Evolutionary conservation across 148 eudicot species (phyloP).

Genomic region (Rhododendron ferrugineum): DNA sequence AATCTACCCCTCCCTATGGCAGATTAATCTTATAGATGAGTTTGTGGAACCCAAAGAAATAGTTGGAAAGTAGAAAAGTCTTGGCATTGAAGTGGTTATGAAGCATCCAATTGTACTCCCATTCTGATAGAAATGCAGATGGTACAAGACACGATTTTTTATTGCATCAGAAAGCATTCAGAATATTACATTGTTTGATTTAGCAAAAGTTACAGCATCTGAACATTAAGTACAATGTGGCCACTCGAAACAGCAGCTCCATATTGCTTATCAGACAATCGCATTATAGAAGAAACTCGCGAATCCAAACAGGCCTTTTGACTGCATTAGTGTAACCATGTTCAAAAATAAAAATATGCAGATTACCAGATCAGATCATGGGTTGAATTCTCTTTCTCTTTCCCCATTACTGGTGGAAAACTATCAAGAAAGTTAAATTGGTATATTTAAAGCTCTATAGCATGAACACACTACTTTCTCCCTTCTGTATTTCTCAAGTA

Average conservation of each 20-base stretch:
- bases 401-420: background rate
- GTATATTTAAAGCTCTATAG: background rate
- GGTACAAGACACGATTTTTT: background rate
- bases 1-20: background rate
- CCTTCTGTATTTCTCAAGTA: background rate
- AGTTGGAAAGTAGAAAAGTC: background rate
- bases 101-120: background rate
- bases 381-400: background rate
- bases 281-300: constrained; percentile 48
- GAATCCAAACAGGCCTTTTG: constrained; percentile 74
- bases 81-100: background rate
- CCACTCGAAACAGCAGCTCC: background rate
- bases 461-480: background rate
- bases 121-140: background rate
- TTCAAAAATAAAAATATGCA: constrained; percentile 3
- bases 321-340: constrained; percentile 99
- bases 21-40: background rate
- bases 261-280: background rate
- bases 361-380: background rate
- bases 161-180: background rate
- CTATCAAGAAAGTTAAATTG: background rate
- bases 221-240: background rate
- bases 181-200: background rate
- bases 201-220: background rate
- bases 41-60: background rate